Evolutionary conservation across 225 moss, liverwort and hornwort genomes (phyloP).

Genomic region (Marchantia paleacea): DNA sequence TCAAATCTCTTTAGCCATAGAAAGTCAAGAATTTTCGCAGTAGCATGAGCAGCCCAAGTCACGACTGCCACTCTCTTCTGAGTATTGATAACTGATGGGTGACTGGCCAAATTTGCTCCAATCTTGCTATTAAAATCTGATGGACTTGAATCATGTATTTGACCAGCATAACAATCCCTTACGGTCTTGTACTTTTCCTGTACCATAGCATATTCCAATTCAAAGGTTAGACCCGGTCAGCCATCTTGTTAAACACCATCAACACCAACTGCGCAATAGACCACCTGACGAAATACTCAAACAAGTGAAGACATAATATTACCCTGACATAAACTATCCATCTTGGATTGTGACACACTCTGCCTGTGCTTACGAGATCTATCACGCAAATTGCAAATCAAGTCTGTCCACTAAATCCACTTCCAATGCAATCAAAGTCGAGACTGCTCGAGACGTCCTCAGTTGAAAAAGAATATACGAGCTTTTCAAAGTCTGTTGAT

Average conservation of each 20-base stretch:
- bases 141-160: conserved; percentile 93
- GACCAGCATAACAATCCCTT: conserved; percentile 70
- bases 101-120: conserved; percentile 55
- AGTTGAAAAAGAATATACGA: too few relatives aligned
- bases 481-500: too few relatives aligned
- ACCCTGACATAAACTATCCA: too few relatives aligned
- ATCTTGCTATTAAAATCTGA: conserved; percentile 53
- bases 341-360: not conserved
- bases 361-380: not conserved
- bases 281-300: too few relatives aligned
- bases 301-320: too few relatives aligned
- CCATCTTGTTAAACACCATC: not conserved
- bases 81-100: conserved; percentile 33
- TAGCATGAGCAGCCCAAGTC: conserved; percentile 32
- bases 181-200: conserved; percentile 60
- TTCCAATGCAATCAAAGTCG: not conserved
- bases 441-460: not conserved
- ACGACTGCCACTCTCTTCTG: conserved; percentile 36
- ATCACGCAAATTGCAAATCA: too few relatives aligned
- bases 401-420: not conserved
- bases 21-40: conserved; percentile 45
- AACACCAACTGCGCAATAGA: not conserved
- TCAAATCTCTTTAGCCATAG: conserved; percentile 47
- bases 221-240: not conserved
- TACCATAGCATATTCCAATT: not conserved